Evolutionary conservation across 2,329 filamentous ascomycete genomes (phyloP).

Genomic region (Penicillium crustosum): DNA sequence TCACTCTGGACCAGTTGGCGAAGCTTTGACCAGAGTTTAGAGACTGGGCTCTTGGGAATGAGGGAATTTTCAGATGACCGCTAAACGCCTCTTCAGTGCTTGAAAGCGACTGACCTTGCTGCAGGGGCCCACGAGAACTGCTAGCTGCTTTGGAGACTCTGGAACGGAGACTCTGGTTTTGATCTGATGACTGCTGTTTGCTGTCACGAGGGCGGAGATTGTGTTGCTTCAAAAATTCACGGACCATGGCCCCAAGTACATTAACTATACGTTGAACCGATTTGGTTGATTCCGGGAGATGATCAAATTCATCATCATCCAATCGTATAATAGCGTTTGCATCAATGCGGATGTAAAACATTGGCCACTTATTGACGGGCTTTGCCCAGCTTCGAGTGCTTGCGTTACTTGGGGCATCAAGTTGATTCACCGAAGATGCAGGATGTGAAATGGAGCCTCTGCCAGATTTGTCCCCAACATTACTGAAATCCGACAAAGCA

Average conservation of each 20-base stretch:
- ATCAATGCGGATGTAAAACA: slow-evolving; percentile 77
- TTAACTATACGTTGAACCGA: slow-evolving; percentile 59
- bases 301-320: slow-evolving; percentile 42
- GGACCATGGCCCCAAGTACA: slow-evolving; percentile 67
- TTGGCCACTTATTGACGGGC: slow-evolving; percentile 77
- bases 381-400: slow-evolving; percentile 58
- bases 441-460: slow-evolving; percentile 6
- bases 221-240: slow-evolving; percentile 73
- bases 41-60: slow-evolving; percentile 19
- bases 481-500: slow-evolving; percentile 72
- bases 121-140: not conserved
- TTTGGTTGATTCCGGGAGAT: slow-evolving; percentile 36
- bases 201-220: slow-evolving; percentile 60
- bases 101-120: not conserved
- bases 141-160: slow-evolving; percentile 3
- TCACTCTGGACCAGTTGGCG: slow-evolving; percentile 44
- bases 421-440: slow-evolving; percentile 27
- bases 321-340: slow-evolving; percentile 45
- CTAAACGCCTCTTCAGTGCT: slow-evolving; percentile 29
- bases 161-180: not conserved
- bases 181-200: slow-evolving; percentile 19
- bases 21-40: slow-evolving; percentile 28
- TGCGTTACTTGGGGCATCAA: slow-evolving; percentile 40
- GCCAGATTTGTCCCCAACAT: slow-evolving; percentile 47
- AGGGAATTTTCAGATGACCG: slow-evolving; percentile 32